Conservation (phyloP, 2,329 filamentous ascomycete species). For the Trichoderma atrobrunneum region DNA sequence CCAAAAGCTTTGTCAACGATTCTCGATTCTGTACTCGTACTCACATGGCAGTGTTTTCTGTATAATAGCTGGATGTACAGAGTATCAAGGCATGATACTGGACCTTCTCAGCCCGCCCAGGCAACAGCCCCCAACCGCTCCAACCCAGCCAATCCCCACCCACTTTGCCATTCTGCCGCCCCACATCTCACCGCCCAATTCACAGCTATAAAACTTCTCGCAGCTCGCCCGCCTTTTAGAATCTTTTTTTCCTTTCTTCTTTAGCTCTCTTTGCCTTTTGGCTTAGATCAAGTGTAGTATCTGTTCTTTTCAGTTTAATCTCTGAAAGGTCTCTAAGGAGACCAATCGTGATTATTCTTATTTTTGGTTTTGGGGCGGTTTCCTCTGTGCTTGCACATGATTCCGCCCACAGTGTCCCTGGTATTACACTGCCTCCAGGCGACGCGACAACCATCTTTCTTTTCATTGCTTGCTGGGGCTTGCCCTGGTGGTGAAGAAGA, state of each 20-base stretch:
- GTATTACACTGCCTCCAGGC: slow-evolving; percentile 46
- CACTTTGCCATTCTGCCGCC: slow-evolving; percentile 10
- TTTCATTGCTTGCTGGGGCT: slow-evolving; percentile 42
- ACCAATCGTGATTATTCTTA: slow-evolving; percentile 77
- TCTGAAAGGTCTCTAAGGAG: slow-evolving; percentile 77
- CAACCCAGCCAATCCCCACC: background rate
- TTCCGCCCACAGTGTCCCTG: slow-evolving; percentile 42
- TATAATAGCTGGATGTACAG: no score
- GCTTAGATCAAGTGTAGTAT: slow-evolving; percentile 95
- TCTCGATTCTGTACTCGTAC: background rate
- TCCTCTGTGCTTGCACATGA: slow-evolving; percentile 44
- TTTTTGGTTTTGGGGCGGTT: slow-evolving; percentile 43
- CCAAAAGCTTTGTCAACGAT: background rate
- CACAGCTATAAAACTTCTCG: slow-evolving; percentile 28
- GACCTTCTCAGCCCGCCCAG: background rate
- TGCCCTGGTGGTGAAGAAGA: slow-evolving; percentile 42
- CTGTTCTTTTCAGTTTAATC: slow-evolving; percentile 98
- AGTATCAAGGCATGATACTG: no score
- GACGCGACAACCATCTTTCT: slow-evolving; percentile 39
- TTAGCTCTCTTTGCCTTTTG: slow-evolving; percentile 53
- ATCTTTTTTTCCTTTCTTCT: slow-evolving; percentile 33
- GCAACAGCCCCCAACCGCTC: background rate
- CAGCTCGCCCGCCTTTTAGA: slow-evolving; percentile 3
- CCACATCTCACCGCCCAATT: slow-evolving; percentile 19
- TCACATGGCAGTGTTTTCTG: background rate